These are phyloP conservation scores for Ammopiptanthus mongolicus DNA, from an alignment of 306 rosid genomes.

Conservation along the genomic window DNA sequence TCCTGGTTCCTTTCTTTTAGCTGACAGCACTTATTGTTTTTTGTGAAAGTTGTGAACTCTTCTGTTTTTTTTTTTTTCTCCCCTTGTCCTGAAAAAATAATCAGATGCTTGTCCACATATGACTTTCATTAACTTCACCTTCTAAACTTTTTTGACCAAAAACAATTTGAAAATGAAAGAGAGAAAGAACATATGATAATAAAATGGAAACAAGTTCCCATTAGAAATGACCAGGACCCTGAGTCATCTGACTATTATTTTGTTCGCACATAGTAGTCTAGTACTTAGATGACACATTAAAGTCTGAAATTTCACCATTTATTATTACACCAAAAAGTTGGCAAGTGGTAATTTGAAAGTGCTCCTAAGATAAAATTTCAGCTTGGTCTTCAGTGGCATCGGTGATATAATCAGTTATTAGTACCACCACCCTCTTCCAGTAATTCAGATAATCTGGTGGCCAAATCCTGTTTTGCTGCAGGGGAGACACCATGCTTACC, in stretches of 20 bases:
- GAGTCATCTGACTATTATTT: background rate
- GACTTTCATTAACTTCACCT: background rate
- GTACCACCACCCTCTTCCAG: constrained; percentile 12
- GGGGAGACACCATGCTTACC: constrained; percentile 84
- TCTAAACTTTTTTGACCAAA: background rate
- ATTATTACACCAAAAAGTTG: background rate
- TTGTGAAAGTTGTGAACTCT: too few relatives aligned
- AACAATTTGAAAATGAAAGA: background rate
- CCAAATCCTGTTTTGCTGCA: constrained; percentile 54
- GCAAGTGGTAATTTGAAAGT: background rate
- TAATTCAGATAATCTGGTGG: constrained; percentile 43
- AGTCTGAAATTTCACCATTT: background rate
- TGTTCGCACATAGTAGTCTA: background rate
- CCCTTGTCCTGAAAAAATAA: too few relatives aligned
- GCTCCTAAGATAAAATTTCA: background rate
- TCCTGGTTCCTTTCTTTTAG: too few relatives aligned
- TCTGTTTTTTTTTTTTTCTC: too few relatives aligned
- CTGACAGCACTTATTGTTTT: too few relatives aligned
- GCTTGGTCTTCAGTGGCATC: background rate
- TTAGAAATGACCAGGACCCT: background rate
- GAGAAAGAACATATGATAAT: background rate
- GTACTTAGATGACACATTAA: background rate
- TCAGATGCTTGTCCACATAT: background rate
- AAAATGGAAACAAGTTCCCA: background rate
- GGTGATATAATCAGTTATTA: background rate